Evolutionary conservation across 129 eudicot species (phyloP).

Genomic region (Erigeron canadensis): DNA sequence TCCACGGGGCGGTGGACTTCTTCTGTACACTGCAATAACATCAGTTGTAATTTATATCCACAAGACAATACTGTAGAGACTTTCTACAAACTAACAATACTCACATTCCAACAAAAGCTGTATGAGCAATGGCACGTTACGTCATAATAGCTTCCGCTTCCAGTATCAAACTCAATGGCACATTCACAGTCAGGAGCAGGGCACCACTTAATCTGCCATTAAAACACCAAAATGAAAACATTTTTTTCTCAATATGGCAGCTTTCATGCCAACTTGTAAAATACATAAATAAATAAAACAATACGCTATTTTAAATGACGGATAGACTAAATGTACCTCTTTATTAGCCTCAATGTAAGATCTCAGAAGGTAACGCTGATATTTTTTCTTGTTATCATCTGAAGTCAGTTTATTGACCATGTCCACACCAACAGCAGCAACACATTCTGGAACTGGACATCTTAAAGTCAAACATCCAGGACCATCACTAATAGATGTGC

Average conservation of each 20-base stretch:
- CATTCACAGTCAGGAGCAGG: constrained; percentile 98
- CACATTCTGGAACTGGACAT: constrained; percentile 85
- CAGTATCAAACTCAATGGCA: constrained; percentile 82
- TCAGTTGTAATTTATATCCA: constrained; percentile 6
- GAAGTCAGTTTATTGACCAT: constrained; percentile 60
- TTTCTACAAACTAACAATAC: constrained; percentile 19
- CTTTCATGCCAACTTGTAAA: too few relatives aligned
- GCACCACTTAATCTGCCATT: constrained; percentile 86
- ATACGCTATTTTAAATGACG: not conserved
- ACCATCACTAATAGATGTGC: constrained; percentile 80
- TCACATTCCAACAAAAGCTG: constrained; percentile 98
- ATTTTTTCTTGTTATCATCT: constrained; percentile 70
- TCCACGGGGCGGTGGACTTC: constrained; percentile 99
- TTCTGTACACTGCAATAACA: constrained; percentile 71
- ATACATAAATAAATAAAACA: not conserved
- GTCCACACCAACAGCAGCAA: constrained; percentile 72
- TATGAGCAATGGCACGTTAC: constrained; percentile 85
- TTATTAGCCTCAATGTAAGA: constrained; percentile 89
- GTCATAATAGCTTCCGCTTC: constrained; percentile 85
- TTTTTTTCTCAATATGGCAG: too few relatives aligned
- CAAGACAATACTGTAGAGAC: too few relatives aligned
- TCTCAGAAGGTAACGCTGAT: constrained; percentile 84
- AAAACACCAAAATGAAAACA: too few relatives aligned
- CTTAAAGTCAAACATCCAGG: constrained; percentile 85
- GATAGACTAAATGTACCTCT: constrained; percentile 49